These are phyloP conservation scores for Polyplosphaeria fusca DNA, from an alignment of 495 filamentous ascomycete genomes.

Conservation along the genomic window DNA sequence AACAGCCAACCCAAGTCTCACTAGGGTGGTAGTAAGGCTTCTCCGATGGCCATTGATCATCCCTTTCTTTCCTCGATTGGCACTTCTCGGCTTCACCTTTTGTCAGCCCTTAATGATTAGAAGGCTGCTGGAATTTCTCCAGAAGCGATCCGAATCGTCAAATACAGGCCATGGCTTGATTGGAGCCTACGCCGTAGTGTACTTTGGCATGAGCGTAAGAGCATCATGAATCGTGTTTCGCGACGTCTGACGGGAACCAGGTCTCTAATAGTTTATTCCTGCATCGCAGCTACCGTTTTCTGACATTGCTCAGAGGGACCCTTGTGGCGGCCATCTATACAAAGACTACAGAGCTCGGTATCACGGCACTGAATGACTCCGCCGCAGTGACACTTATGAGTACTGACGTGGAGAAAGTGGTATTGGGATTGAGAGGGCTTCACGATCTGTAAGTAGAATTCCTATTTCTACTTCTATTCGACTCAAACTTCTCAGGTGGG, in stretches of 20 bases:
- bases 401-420: conserved; percentile 44
- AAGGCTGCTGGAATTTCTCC: not conserved
- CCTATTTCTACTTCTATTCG: not conserved
- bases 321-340: conserved; percentile 56
- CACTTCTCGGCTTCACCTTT: not conserved
- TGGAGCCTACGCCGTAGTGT: not conserved
- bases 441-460: conserved; percentile 38
- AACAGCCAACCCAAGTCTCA: not conserved
- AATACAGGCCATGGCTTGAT: not conserved
- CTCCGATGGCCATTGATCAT: not conserved
- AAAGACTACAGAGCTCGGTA: conserved; percentile 47
- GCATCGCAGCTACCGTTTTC: conserved; percentile 1
- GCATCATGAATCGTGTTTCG: not conserved
- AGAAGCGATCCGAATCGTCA: not conserved
- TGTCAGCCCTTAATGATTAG: not conserved
- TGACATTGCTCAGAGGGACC: conserved; percentile 58
- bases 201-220: conserved; percentile 7
- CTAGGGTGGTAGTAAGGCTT: not conserved
- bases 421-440: conserved; percentile 36
- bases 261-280: conserved; percentile 1
- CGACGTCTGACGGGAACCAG: not conserved
- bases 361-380: conserved; percentile 48
- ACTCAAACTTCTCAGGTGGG: conserved; percentile 38
- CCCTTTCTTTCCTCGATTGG: not conserved
- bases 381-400: conserved; percentile 61